Conservation (phyloP, 345 rosid species). For the Gossypium raimondii region DNA sequence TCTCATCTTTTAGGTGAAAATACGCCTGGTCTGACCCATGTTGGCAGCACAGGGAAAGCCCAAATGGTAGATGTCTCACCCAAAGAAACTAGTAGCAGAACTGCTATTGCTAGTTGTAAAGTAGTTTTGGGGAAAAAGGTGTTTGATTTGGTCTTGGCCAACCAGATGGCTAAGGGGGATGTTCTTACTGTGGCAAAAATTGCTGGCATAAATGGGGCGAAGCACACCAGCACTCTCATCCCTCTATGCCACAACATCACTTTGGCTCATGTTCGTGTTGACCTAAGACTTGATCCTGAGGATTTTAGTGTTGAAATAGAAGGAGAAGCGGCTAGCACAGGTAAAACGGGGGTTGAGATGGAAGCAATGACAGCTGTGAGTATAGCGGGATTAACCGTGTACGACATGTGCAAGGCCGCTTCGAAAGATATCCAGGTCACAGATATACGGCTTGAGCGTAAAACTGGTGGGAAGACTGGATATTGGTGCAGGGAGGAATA, state of each 20-base stretch:
- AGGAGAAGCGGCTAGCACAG: slow-evolving; percentile 78
- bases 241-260: slow-evolving; percentile 84
- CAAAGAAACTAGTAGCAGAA: slow-evolving; percentile 58
- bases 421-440: slow-evolving; percentile 72
- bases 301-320: slow-evolving; percentile 65
- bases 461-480: slow-evolving; percentile 88
- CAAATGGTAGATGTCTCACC: slow-evolving; percentile 94
- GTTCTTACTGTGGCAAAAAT: slow-evolving; percentile 87
- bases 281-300: slow-evolving; percentile 54
- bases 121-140: slow-evolving; percentile 66
- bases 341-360: slow-evolving; percentile 91
- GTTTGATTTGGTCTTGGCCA: slow-evolving; percentile 72
- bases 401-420: slow-evolving; percentile 98
- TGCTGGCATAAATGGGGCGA: slow-evolving; percentile 87
- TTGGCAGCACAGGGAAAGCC: slow-evolving; percentile 64
- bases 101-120: slow-evolving; percentile 74
- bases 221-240: slow-evolving; percentile 77
- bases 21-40: slow-evolving; percentile 47
- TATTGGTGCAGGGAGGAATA: slow-evolving; percentile 56
- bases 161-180: slow-evolving; percentile 89
- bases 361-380: slow-evolving; percentile 87
- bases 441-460: slow-evolving; percentile 52
- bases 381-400: slow-evolving; percentile 80
- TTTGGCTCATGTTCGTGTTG: slow-evolving; percentile 62
- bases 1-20: slow-evolving; percentile 20